Evolutionary conservation across 805 yeast genomes (phyloP), one percentile per base, ranked within the genome.

Genomic region (Candida ipomoeae): DNA sequence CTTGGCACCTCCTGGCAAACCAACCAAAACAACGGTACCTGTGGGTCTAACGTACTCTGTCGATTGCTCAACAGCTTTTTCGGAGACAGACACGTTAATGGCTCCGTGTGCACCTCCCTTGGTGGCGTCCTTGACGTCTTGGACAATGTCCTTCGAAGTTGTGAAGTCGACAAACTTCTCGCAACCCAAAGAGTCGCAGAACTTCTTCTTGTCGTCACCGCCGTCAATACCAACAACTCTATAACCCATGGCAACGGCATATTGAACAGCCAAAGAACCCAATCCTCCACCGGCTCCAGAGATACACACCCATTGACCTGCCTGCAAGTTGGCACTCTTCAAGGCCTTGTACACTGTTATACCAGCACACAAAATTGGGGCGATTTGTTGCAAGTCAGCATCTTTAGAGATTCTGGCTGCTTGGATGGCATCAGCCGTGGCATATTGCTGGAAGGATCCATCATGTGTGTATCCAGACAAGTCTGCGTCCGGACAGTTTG

Each of bases 231-330:
- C 89, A 35, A 85, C 59, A 43, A 84, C 87, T 60, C 78, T 66
- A 69, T 73, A 74, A 62, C 91, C 92, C 86, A 84, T 80, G 54
- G 88, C 89, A 59, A 69, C 77, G 55, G 88, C 90, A 70, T 83
- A 85, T 71, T 85, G 90, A 60, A 85, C 74, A 49, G 89, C 89
- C 57, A 85, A 70, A 37, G 88, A 74, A 63, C 91, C 92, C 68
- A 85, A 78, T 64, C 92, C 91, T 67, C 91, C 91, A 68, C 82
- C 87, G 55, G 89, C 90, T 73, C 92, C 91, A 50, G 89, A 81
- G 53, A 85, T 74, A 53, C 82, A 81, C 57, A 84, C 86, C 84
- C 85, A 85, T 68, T 85, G 82, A 63, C 92, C 90, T 20, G 90
- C 75, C 44, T 56, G 54, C 52, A 79, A 63, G 48, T 73, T 66